These are phyloP conservation scores for Dioszegia aurantiaca DNA, from an alignment of 768 basidiomycete genomes.

Conservation along the genomic window DNA sequence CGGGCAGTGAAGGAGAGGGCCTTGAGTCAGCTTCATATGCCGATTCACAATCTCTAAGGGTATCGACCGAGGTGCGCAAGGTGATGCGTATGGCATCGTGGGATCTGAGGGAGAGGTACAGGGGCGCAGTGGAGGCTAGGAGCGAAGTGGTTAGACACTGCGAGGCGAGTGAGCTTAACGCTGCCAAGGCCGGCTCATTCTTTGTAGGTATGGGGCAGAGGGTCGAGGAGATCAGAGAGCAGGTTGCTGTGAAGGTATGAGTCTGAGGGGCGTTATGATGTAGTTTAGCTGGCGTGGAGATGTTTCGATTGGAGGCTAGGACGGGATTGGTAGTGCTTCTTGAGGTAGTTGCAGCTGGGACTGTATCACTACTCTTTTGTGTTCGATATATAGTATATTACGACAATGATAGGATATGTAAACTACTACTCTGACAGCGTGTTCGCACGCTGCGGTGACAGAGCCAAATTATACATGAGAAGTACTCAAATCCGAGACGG, in stretches of 20 bases:
- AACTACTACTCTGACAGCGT: too few relatives aligned
- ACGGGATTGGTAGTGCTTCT: too few relatives aligned
- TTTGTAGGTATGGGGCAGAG: constrained; percentile 62
- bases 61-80: constrained; percentile 84
- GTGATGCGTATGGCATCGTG: constrained; percentile 85
- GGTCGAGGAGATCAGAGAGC: constrained; percentile 49
- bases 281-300: not conserved
- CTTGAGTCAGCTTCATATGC: constrained; percentile 60
- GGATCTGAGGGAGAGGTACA: constrained; percentile 82
- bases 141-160: constrained; percentile 70
- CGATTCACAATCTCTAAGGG: constrained; percentile 65
- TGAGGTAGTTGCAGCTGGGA: too few relatives aligned
- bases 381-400: too few relatives aligned
- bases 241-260: constrained; percentile 13
- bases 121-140: constrained; percentile 72
- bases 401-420: too few relatives aligned
- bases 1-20: constrained; percentile 51
- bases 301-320: too few relatives aligned
- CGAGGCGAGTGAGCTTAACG: constrained; percentile 71
- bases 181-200: constrained; percentile 68
- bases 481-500: too few relatives aligned
- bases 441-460: too few relatives aligned
- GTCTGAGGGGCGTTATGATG: not conserved
- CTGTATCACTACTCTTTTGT: too few relatives aligned
- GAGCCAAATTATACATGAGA: too few relatives aligned